Conservation (phyloP, 257 asterid genomes). For the Solanum megistacrolobum region DNA sequence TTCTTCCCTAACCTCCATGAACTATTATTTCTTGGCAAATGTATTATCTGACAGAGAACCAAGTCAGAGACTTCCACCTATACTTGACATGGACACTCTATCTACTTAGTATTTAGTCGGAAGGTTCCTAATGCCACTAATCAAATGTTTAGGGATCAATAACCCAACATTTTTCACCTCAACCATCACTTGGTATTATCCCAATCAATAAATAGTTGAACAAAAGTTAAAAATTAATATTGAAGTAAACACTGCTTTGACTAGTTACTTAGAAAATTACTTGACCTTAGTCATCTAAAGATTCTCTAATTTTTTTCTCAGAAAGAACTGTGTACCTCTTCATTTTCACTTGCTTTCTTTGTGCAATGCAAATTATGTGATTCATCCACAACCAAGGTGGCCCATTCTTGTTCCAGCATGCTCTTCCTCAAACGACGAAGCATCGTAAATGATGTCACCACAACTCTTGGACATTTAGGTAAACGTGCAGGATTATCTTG, state of each 20-base stretch:
- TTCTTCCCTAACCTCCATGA: neutral
- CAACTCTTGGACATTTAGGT: constrained; percentile 59
- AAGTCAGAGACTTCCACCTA: neutral
- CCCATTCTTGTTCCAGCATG: constrained; percentile 81
- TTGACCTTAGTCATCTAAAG: neutral
- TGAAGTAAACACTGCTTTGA: neutral
- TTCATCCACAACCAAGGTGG: constrained; percentile 74
- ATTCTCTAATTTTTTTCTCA: neutral
- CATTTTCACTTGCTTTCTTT: constrained; percentile 57
- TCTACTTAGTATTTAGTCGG: neutral
- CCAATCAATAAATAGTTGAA: neutral
- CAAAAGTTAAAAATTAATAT: neutral
- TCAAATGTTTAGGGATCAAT: neutral
- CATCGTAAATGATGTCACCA: constrained; percentile 81
- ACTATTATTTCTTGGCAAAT: neutral
- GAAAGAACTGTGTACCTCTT: constrained; percentile 44
- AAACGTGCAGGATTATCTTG: constrained; percentile 71
- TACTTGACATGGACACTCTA: neutral
- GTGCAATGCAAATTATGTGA: constrained; percentile 80
- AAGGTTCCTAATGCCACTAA: neutral
- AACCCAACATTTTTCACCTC: neutral
- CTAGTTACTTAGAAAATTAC: neutral
- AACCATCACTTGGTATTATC: neutral
- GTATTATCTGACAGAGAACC: neutral
- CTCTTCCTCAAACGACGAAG: constrained; percentile 69